A percentile compares a stretch with the other conserved stretches of the same genome.
phyloP scores from a whole-genome alignment of 2,329 filamentous ascomycete species.

The Neopestalotiopsis clavispora region DNA sequence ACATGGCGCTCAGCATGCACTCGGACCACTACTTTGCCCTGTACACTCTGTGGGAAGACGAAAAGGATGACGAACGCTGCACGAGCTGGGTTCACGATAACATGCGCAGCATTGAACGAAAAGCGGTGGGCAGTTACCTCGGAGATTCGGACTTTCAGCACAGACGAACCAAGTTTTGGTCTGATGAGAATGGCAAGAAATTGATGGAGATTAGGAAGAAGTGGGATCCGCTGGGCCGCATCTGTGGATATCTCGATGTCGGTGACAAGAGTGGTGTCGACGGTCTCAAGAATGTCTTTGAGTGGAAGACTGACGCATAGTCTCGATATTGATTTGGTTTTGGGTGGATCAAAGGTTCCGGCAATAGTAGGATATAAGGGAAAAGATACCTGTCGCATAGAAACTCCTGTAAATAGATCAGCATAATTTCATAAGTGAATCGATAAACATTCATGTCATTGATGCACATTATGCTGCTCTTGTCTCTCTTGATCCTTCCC shows the following conservation, averaged over 20 bases:
- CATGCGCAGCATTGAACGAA: conserved; percentile 43
- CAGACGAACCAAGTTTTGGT: conserved; percentile 53
- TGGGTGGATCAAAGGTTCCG: neutral
- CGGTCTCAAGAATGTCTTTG: conserved; percentile 47
- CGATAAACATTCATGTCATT: neutral
- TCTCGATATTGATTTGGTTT: neutral
- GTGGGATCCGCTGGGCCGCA: conserved; percentile 48
- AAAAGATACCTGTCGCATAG: neutral
- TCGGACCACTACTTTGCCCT: conserved; percentile 61
- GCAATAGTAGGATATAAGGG: conserved; percentile 2
- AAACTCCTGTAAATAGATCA: neutral
- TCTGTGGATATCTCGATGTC: conserved; percentile 50
- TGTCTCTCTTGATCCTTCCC: too few species aligned
- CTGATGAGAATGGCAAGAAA: conserved; percentile 41
- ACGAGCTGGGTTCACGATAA: conserved; percentile 47
- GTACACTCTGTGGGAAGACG: conserved; percentile 55
- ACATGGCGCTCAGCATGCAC: conserved; percentile 61
- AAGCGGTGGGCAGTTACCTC: conserved; percentile 55
- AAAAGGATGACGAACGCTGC: conserved; percentile 48
- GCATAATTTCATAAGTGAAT: neutral
- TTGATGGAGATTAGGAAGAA: conserved; percentile 47
- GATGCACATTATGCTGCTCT: too few species aligned
- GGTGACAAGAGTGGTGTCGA: conserved; percentile 46
- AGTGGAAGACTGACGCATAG: conserved; percentile 33
- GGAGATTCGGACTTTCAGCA: conserved; percentile 59